Base-by-base conservation (phyloP, 2,329 filamentous ascomycete species). In the Pseudogymnoascus sp. region DNA sequence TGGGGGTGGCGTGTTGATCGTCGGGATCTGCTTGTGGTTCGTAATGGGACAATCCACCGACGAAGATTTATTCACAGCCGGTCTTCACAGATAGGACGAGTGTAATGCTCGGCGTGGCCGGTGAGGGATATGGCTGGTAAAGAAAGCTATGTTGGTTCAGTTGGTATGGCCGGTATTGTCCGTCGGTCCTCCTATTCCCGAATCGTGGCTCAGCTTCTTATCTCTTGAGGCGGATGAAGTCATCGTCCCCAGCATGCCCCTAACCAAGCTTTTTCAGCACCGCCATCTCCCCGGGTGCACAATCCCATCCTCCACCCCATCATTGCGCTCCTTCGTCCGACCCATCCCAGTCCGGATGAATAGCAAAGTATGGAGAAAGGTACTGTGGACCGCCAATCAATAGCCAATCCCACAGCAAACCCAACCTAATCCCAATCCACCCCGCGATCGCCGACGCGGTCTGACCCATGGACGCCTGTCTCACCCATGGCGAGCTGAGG, bases 401-500 rank as follows among this genome's bases (percentile, higher is more conserved):
- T 31, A 19, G 24, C 46, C 46, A 53, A 53, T 53, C 26, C 26
- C 26, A 31, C 16, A 53, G 46, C 46, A 19, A 53, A 53, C 46
- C 46, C n/a, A 28, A 53, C 26, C 26, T 53, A 53, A 53, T 31
- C 26, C 46, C 26, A 53, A 53, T 53, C 46, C 26, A 31, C 46
- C 46, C 46, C 46, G 4, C 26, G 46, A 53, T 53, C 46, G 26
- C 46, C 46, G 8, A 26, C 1, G 46, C 8, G 19, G n/a, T 16
- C 46, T 16, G 8, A 31, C 46, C 46, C 46, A 53, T 53, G 26
- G 2, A 28, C 14, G 5, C 14, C 26, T 53, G 46, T 53, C 46
- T 53, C 46, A 53, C 46, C 46, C 46, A 53, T 53, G 46, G 26
- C 46, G 26, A 53, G 46, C 46, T 53, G 46, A 53, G 46, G 46